Evolutionary conservation across 805 yeast genomes (phyloP), one percentile per base, ranked within the genome.

Genomic region (Ogataea allantospora): DNA sequence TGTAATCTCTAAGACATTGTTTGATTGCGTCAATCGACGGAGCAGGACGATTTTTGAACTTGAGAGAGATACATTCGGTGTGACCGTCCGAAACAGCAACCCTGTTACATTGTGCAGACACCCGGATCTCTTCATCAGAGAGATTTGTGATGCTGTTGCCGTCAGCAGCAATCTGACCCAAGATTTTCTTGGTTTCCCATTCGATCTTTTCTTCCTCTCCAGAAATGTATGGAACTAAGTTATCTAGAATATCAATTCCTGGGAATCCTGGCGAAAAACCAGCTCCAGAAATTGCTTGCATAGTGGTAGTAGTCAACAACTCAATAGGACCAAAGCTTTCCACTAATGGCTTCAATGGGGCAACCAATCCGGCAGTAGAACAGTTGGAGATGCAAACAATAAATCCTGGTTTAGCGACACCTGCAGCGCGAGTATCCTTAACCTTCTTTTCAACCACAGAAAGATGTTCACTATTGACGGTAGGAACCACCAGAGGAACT

Each of bases 171-270:
- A 80, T 54, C 37, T 69, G 59, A 47, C 96, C 97, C 55, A 93
- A 73, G 49, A 93, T 93, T 70, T 93, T 93, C 60, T 87, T 85
- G 38, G 98, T 88, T 71, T 93, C 99, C 95, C 95, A 88, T 67
- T 93, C 99, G 54, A 93, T 87, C 69, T 93, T 93, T 53, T 93
- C 99, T 68, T 93, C 99, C 67, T 93, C 99, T 30, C 98, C 97
- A 48, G 88, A 73, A 58, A 93, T 93, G 73, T 70, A 93, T 27
- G 99, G 99, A 39, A 93, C 88, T 50, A 93, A 75, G 67, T 93
- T 93, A 67, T 93, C 99, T 54, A 93, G 73, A 38, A 91, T 80
- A 59, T 93, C 98, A 65, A 93, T 89, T 48, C 95, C 93, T 15
- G 96, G 80, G 40, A 89, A 95, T 62, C 99, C 99, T 33, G 99